Evolutionary conservation across 2,329 filamentous ascomycete genomes (phyloP), one percentile per base, ranked within the genome.

Genomic region (Fusarium sp.): DNA sequence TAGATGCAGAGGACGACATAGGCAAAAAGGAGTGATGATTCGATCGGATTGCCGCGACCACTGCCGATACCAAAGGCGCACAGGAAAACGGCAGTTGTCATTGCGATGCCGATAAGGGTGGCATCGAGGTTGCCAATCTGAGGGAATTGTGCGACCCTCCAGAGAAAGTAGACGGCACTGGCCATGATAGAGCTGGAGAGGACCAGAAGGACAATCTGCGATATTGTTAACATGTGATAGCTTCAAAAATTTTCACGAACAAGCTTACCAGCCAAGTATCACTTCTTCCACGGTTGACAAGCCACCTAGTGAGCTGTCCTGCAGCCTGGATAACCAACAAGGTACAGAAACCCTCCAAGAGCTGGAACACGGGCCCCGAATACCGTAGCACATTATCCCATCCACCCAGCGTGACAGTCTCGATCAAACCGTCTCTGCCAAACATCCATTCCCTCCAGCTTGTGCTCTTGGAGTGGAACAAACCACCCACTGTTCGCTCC

Each of bases 1-100:
- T 98, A 99, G 76, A 98, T 92, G 83, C 95, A 98, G 67, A 99
- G 90, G n/a, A 97, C 96, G 65, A 97, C 89, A 80, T 99, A 99
- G 75, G 96, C 95, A 68, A 99, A 98, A 61, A 99, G 86, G 12
- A 99, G 84, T 23, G 95, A 97, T 72, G 93, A 97, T 81, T 99
- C 95, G 56, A 98, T 92, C 3, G 95, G 93, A 75, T 97, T 99
- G 65, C 96, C 96, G 74, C 94, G 90, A 3, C 95, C 95, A 74
- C 93, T 97, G 65, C 92, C 92, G 72, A 98, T 97, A 28, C 96
- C 96, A 85, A 95, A 97, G 15, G 92, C 92, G 77, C 93, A 96
- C 15, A 99, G 85, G 76, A 98, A 97, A 67, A 97, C 90, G 51
- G 93, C 93, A 54, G 94, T 97, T 20, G 95, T 97, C 76, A 98